Conservation (phyloP, 1,284 basidiomycete genomes). For the Ustilago hordei region DNA sequence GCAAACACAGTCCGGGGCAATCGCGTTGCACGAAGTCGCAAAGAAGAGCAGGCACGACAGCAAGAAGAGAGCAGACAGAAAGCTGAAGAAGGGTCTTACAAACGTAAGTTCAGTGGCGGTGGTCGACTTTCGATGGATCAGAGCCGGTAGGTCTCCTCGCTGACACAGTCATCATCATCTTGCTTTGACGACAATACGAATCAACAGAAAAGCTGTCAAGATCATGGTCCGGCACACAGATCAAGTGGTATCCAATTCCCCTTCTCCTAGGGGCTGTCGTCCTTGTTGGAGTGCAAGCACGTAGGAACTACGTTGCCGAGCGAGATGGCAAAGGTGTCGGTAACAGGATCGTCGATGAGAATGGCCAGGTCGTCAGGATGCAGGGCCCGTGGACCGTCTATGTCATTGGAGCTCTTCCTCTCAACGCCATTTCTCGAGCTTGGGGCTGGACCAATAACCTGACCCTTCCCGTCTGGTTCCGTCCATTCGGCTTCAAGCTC, state of each 20-base stretch:
- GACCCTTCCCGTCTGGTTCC: slow-evolving; percentile 88
- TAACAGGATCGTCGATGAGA: slow-evolving; percentile 75
- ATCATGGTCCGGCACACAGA: slow-evolving; percentile 89
- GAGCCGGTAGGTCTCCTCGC: background rate
- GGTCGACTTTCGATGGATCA: background rate
- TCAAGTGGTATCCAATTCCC: slow-evolving; percentile 95
- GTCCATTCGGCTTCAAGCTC: slow-evolving; percentile 85
- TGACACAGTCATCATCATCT: background rate
- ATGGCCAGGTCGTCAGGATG: slow-evolving; percentile 74
- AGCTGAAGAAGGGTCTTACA: slow-evolving; percentile 17
- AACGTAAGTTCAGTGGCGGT: slow-evolving; percentile 5
- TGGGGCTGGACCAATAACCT: slow-evolving; percentile 94
- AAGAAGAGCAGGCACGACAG: slow-evolving; percentile 29
- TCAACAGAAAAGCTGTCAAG: slow-evolving; percentile 70
- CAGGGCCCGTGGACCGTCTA: slow-evolving; percentile 97
- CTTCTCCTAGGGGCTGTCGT: slow-evolving; percentile 76
- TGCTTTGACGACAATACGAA: background rate
- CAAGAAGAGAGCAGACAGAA: slow-evolving; percentile 19
- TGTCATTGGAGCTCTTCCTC: slow-evolving; percentile 91
- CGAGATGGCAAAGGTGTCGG: slow-evolving; percentile 46
- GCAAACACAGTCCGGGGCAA: slow-evolving; percentile 64
- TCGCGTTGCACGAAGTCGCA: slow-evolving; percentile 45
- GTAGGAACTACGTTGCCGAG: slow-evolving; percentile 74
- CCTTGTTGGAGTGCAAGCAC: slow-evolving; percentile 74
- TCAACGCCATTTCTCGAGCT: slow-evolving; percentile 90